A percentile compares a stretch with the other conserved stretches of the same genome.
Conservation (phyloP, 495 filamentous ascomycete genomes). For the Penicillium mononematosum region DNA sequence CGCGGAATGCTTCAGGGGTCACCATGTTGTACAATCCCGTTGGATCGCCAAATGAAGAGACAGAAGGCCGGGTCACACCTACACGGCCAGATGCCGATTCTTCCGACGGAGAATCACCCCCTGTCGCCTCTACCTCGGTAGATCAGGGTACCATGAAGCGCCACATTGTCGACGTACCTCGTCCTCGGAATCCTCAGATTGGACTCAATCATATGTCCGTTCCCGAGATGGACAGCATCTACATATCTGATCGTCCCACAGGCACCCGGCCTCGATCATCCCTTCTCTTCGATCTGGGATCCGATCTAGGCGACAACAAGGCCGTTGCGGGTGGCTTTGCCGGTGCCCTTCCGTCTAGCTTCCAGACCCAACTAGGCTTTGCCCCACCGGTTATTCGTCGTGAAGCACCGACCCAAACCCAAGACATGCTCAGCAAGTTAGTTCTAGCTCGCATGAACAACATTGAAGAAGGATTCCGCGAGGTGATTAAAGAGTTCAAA, state of each 20-base stretch:
- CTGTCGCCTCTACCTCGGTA: conserved; percentile 23
- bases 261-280: conserved; percentile 48
- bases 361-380: conserved; percentile 76
- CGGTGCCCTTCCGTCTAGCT: conserved; percentile 67
- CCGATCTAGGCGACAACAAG: conserved; percentile 70
- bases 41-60: conserved; percentile 49
- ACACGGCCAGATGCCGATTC: conserved; percentile 24
- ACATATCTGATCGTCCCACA: conserved; percentile 35
- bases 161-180: conserved; percentile 20
- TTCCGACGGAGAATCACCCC: conserved; percentile 23
- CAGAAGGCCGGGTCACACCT: conserved; percentile 34
- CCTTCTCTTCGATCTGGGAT: conserved; percentile 65
- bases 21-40: conserved; percentile 66
- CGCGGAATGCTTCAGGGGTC: conserved; percentile 69
- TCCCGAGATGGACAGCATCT: conserved; percentile 48
- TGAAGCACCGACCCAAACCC: conserved; percentile 45
- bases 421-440: conserved; percentile 73
- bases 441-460: conserved; percentile 90
- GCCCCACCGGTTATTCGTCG: conserved; percentile 53
- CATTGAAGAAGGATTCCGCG: conserved; percentile 79
- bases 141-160: conserved; percentile 32
- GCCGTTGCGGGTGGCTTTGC: conserved; percentile 51
- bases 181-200: conserved; percentile 49
- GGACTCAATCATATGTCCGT: conserved; percentile 52
- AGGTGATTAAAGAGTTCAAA: conserved; percentile 81